phyloP scores from a whole-genome alignment of 2,329 filamentous ascomycete genomes.

The Calonectria henricotiae region DNA sequence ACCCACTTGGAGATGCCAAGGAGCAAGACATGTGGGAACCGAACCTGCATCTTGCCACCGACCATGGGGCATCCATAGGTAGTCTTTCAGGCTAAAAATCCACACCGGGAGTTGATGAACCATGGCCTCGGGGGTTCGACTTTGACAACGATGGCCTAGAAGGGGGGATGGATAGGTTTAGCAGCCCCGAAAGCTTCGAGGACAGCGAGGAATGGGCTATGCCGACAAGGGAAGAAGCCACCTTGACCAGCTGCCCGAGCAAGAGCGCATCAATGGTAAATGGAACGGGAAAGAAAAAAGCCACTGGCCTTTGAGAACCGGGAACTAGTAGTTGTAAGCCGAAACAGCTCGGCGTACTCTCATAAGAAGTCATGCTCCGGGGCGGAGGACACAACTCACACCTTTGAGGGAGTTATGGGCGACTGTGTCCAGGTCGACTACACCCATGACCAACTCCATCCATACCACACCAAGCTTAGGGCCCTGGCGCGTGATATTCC shows the following conservation, averaged over 20 bases:
- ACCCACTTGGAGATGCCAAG: background rate
- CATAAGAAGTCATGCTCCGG: background rate
- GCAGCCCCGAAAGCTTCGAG: slow-evolving; percentile 4
- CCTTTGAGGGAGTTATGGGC: background rate
- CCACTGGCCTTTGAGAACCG: background rate
- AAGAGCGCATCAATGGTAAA: background rate
- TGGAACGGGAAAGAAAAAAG: background rate
- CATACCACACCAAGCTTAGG: background rate
- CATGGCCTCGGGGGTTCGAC: background rate
- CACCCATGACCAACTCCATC: background rate
- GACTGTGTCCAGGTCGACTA: slow-evolving; percentile 5
- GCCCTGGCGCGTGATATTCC: background rate
- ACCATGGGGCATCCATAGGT: background rate
- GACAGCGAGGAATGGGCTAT: background rate
- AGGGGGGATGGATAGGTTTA: background rate
- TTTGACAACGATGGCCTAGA: background rate
- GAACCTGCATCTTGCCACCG: background rate
- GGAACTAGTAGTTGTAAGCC: background rate
- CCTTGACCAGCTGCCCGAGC: background rate
- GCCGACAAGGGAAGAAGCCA: background rate
- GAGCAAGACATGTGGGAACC: background rate
- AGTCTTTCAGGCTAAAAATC: background rate
- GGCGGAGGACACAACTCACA: background rate
- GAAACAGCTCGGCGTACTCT: background rate
- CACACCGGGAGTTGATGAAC: background rate